Evolutionary conservation across 2,329 filamentous ascomycete species (phyloP).

Genomic region (Trichothecium roseum): DNA sequence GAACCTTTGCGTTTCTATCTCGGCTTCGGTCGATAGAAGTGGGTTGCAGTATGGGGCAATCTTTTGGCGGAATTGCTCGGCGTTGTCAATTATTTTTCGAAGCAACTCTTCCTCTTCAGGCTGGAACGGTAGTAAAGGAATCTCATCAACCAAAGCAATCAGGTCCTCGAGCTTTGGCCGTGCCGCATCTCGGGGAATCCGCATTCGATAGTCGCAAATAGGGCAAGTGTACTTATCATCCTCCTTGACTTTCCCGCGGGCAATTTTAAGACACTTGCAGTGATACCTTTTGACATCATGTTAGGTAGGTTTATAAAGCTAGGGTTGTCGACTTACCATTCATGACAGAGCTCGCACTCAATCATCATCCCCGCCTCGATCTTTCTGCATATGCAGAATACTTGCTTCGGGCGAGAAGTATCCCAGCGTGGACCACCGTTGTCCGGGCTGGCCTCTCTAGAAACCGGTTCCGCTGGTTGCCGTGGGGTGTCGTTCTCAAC

Average conservation of each 20-base stretch:
- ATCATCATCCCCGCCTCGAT: constrained; percentile 99
- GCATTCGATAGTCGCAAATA: constrained; percentile 94
- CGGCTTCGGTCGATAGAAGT: constrained; percentile 69
- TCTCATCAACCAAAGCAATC: constrained; percentile 72
- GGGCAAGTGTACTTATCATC: constrained; percentile 98
- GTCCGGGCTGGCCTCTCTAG: constrained; percentile 60
- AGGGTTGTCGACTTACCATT: constrained; percentile 57
- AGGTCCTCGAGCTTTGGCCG: constrained; percentile 92
- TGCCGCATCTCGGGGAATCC: constrained; percentile 91
- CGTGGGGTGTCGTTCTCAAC: constrained; percentile 74
- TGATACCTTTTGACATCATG: constrained; percentile 61
- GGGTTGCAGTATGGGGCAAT: constrained; percentile 74
- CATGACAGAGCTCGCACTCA: constrained; percentile 94
- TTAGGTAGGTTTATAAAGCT: constrained; percentile 2
- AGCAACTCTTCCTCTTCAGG: constrained; percentile 88
- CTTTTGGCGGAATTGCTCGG: constrained; percentile 73
- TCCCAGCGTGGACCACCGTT: constrained; percentile 45
- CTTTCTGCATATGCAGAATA: constrained; percentile 93
- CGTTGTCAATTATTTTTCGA: constrained; percentile 76
- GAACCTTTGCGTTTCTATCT: constrained; percentile 84
- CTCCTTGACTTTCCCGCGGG: constrained; percentile 93
- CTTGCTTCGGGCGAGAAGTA: constrained; percentile 58
- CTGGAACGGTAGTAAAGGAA: constrained; percentile 75
- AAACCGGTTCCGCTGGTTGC: constrained; percentile 83
- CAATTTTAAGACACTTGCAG: constrained; percentile 95